A percentile compares a stretch with the other conserved stretches of the same genome.
phyloP scores from a whole-genome alignment of 306 rosid species.

The Vachellia collinsii region DNA sequence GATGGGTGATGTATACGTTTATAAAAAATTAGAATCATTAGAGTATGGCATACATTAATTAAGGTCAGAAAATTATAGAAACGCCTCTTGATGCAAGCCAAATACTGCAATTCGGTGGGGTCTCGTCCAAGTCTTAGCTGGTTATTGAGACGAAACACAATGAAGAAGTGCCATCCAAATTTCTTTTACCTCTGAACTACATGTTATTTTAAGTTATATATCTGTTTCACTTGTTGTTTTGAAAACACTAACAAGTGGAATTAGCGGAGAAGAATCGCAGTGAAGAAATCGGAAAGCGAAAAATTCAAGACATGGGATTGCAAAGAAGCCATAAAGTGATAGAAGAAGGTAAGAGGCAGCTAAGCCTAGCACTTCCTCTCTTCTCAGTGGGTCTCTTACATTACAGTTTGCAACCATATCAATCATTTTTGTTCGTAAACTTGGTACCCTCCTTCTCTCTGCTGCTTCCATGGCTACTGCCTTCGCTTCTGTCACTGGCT shows the following conservation, averaged over 20 bases:
- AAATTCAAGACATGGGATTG: conserved; percentile 1
- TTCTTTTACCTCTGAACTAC: too few relatives aligned
- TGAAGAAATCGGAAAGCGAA: not conserved
- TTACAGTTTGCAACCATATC: conserved; percentile 41
- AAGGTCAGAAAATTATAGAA: too few relatives aligned
- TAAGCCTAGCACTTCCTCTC: conserved; percentile 41
- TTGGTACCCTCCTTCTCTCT: conserved; percentile 41
- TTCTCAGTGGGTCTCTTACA: conserved; percentile 34
- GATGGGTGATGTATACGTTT: too few relatives aligned
- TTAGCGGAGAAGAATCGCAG: not conserved
- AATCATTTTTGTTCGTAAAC: conserved; percentile 36
- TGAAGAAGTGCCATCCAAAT: too few relatives aligned
- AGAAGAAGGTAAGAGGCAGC: conserved; percentile 36
- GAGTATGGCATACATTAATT: too few relatives aligned
- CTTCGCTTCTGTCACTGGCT: conserved; percentile 43
- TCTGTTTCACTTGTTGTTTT: not conserved
- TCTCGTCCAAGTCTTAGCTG: too few relatives aligned
- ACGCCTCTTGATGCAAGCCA: too few relatives aligned
- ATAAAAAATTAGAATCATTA: too few relatives aligned
- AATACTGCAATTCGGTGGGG: too few relatives aligned
- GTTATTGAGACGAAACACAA: too few relatives aligned
- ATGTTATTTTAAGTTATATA: not conserved
- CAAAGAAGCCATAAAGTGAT: not conserved
- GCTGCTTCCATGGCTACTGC: conserved; percentile 48
- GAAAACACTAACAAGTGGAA: not conserved